Base-by-base conservation (phyloP, 345 rosid genomes). In the Salix viminalis region DNA sequence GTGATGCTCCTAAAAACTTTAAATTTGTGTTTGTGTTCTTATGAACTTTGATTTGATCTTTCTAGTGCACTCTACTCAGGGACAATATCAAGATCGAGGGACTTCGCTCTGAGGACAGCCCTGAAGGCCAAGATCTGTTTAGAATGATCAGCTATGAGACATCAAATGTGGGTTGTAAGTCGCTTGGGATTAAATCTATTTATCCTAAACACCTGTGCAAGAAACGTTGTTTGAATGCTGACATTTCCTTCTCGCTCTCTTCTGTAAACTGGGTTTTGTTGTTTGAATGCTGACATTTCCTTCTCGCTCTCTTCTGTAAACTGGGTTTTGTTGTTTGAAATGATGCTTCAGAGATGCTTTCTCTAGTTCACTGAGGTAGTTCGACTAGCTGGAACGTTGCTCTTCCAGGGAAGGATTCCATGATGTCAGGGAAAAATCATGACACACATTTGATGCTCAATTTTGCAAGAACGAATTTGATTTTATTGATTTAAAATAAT, bases 1-100 rank as follows among this genome's bases (percentile, higher is more conserved):
- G 9, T 67, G 62, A 30, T 67, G 65, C 58, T 76, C 37, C 28
- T 41, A 19, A 64, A 60, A 41, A 18, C 62, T 65, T 39, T 18
- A 28, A 30, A 67, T 58, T 41, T 72, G 21, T 81, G 61, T 71
- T 78, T 72, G 32, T 37, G 62, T 84, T 88, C 93, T 92, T 91
- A 89, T 92, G 91, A 90, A 82, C 94, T 87, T 90, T 89, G 89
- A 87, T 90, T 86, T 92, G 97, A 94, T 86, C 87, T 90, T 94
- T 80, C 83, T 90, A 89, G 92, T 90, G 92, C 87, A 86, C 91
- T 94, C 90, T 91, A 89, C 90, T 92, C 98, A 94, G 95, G 98
- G 82, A 88, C 82, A 89, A 85, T 87, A 79, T 87, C 76, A 81
- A 68, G 83, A 81, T 84, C 32, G 88, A 90, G 79, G 91, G 86